Evolutionary conservation across 345 rosid species (phyloP), one percentile per base, ranked within the genome.

Genomic region (Acer yangbiense): DNA sequence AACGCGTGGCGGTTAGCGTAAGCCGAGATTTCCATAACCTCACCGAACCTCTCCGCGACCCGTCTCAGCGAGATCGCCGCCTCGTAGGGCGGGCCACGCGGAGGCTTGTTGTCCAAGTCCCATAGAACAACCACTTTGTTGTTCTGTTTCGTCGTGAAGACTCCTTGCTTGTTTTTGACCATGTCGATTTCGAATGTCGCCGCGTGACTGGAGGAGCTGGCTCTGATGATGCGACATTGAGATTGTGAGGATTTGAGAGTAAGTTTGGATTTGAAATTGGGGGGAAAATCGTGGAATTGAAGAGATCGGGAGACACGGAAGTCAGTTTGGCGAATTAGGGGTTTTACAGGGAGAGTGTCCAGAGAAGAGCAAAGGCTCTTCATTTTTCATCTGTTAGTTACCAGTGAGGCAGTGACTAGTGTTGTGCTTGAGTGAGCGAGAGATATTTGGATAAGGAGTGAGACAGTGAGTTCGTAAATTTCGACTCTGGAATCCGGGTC

Each of bases 21-120:
- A 7, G 98, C 97, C 0, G 93, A 94, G 73, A 94, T 86, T 75
- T 94, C 98, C 14, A 86, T 83, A 20, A 91, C 85, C 10, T 89
- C 83, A 9, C 98, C 98, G 77, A 94, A 89, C 7, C 72, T 82
- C 83, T 85, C 81, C 3, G 97, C 98, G 9, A 92, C 79, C 27
- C 75, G 75, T 20, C 90, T 87, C 62, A 95, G 87, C 4, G 89
- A 90, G 43, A 83, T 63, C 0, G 97, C 99, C 0, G 98, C 97
- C 13, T 83, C 85, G 77, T 85, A 95, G 0, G 98, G 99, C 43
- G 89, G 92, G 9, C 97, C 97, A 0, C 93, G 89, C 0, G 97
- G 98, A 8, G 98, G 99, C 76, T 95, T 95, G 89, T 95, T 95
- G 81, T 95, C 99, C 55, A 95, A 92, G 90, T 95, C 97, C 99